A percentile compares a stretch with the other conserved stretches of the same genome.
Conservation (phyloP, 2,329 filamentous ascomycete genomes). For the Cladosporium sp. region DNA sequence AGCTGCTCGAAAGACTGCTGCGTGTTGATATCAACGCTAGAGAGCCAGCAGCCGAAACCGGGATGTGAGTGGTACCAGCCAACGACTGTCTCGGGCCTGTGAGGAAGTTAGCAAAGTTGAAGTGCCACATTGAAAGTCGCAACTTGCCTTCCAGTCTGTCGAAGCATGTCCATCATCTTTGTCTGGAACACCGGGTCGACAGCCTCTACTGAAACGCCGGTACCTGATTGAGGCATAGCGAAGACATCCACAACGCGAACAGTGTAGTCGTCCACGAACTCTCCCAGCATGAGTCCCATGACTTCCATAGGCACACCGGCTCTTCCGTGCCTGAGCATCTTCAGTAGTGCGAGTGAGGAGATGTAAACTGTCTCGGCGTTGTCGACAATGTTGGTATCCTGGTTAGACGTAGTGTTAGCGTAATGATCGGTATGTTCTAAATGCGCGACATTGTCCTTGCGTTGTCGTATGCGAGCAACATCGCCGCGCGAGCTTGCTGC, state of each 20-base stretch:
- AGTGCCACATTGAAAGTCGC: neutral
- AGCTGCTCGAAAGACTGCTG: conserved; percentile 99
- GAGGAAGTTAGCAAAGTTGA: conserved; percentile 13
- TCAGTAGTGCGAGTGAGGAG: conserved; percentile 91
- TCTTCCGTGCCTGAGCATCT: conserved; percentile 97
- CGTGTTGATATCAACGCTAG: conserved; percentile 98
- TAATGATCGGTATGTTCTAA: conserved; percentile 2
- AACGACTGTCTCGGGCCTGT: conserved; percentile 90
- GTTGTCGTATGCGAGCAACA: neutral
- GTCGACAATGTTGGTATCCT: conserved; percentile 96
- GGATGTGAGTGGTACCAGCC: conserved; percentile 99
- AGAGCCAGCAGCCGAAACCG: conserved; percentile 98
- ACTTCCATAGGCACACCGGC: conserved; percentile 99
- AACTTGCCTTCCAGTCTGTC: conserved; percentile 87
- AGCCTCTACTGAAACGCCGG: conserved; percentile 95
- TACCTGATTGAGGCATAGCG: conserved; percentile 98
- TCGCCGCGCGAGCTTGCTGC: neutral
- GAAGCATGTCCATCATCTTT: conserved; percentile 99
- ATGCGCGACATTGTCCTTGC: neutral
- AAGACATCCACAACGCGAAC: conserved; percentile 98
- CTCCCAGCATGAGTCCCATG: conserved; percentile 98
- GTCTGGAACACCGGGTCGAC: conserved; percentile 99
- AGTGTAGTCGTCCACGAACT: conserved; percentile 98
- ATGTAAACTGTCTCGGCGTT: conserved; percentile 99
- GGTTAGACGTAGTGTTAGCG: conserved; percentile 22